phyloP scores from a whole-genome alignment of 306 rosid genomes.

The Quercus engelmannii region DNA sequence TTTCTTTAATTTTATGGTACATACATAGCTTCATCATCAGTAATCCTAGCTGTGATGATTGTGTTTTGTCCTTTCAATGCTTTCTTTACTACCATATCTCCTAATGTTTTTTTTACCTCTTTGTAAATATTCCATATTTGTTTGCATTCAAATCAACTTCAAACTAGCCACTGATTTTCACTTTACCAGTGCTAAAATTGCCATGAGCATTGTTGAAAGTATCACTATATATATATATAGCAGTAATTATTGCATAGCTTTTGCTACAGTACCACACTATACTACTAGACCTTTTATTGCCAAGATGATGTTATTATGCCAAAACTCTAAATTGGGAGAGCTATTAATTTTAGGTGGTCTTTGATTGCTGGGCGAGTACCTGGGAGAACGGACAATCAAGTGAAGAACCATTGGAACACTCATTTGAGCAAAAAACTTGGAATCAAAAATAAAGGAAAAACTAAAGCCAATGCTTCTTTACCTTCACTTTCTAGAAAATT shows the following conservation, averaged over 20 bases:
- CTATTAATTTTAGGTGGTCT: slow-evolving; percentile 43
- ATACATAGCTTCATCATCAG: not conserved
- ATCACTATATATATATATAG: no score
- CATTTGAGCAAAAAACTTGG: slow-evolving; percentile 56
- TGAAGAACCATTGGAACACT: slow-evolving; percentile 69
- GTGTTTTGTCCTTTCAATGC: not conserved
- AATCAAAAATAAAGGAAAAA: slow-evolving; percentile 18
- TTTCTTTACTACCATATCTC: no score
- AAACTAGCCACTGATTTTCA: no score
- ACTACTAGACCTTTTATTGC: not conserved
- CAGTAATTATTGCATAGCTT: no score
- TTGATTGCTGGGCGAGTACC: slow-evolving; percentile 73
- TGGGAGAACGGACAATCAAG: slow-evolving; percentile 72
- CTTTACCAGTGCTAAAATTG: no score
- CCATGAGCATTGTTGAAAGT: no score
- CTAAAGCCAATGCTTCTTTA: not conserved
- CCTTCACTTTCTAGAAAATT: not conserved
- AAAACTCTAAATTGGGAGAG: not conserved
- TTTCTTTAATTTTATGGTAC: not conserved
- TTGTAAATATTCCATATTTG: no score
- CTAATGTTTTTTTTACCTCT: no score
- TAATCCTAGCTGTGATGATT: not conserved
- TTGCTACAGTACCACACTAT: no score
- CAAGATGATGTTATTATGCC: not conserved
- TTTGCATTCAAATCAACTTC: no score